Conservation (phyloP, 1,284 basidiomycete species). For the Inonotus hispidus region DNA sequence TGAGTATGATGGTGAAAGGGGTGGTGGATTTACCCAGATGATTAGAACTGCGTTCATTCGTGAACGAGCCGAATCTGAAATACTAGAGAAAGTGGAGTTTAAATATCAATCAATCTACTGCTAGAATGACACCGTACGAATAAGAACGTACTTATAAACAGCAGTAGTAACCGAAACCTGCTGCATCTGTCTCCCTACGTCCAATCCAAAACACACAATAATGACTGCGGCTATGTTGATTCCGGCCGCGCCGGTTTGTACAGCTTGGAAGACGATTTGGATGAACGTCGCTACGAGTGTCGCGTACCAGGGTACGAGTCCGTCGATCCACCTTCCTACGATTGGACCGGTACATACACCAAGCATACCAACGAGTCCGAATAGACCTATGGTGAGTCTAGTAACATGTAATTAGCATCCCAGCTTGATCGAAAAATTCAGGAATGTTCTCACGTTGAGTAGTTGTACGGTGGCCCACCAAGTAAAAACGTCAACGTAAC, state of each 20-base stretch:
- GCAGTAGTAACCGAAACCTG: conserved; percentile 35
- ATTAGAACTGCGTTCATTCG: conserved; percentile 48
- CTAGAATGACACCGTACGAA: no score
- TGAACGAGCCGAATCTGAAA: conserved; percentile 38
- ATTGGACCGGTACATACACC: conserved; percentile 61
- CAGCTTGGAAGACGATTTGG: conserved; percentile 40
- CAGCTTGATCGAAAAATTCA: neutral
- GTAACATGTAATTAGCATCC: conserved; percentile 28
- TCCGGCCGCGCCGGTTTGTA: conserved; percentile 54
- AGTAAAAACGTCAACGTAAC: conserved; percentile 70
- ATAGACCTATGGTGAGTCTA: conserved; percentile 63
- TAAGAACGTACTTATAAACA: conserved; percentile 33
- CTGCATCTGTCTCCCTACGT: conserved; percentile 40
- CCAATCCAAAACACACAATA: conserved; percentile 39
- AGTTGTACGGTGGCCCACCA: conserved; percentile 58
- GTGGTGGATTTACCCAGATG: conserved; percentile 31
- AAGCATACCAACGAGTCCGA: conserved; percentile 64
- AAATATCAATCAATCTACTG: no score
- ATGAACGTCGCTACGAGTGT: conserved; percentile 43
- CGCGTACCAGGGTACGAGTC: conserved; percentile 61
- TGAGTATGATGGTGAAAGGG: conserved; percentile 20
- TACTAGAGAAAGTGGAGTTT: conserved; percentile 26
- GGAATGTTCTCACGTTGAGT: conserved; percentile 47
- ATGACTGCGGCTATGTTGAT: conserved; percentile 54
- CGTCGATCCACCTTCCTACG: conserved; percentile 56